These are phyloP conservation scores for Biancaea sappan DNA, from an alignment of 306 rosid species.

Conservation along the genomic window DNA sequence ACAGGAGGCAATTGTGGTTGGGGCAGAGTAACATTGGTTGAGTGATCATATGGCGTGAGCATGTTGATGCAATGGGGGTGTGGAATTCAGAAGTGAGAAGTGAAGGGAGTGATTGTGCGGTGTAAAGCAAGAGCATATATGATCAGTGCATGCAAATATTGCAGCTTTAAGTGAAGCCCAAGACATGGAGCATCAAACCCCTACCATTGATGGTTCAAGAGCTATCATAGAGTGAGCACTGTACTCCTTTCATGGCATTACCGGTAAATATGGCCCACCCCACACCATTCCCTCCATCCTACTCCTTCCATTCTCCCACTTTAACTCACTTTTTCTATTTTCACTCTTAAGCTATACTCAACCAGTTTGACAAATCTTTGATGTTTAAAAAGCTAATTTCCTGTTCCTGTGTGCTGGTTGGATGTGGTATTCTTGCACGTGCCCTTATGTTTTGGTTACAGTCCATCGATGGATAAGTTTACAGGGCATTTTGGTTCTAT, in stretches of 20 bases:
- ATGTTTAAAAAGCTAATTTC: too few species aligned
- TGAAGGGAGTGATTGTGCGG: conserved; percentile 40
- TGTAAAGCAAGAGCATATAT: conserved; percentile 37
- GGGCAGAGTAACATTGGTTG: too few species aligned
- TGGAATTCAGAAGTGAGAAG: too few species aligned
- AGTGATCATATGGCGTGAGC: too few species aligned
- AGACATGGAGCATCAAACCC: conserved; percentile 21
- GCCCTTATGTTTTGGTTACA: too few species aligned
- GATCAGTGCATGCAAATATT: conserved; percentile 16
- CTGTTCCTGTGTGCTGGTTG: too few species aligned
- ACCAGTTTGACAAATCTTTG: background rate
- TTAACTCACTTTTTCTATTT: background rate
- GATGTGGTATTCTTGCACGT: too few species aligned
- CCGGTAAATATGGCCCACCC: background rate
- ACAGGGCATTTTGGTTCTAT: too few species aligned
- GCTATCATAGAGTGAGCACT: background rate
- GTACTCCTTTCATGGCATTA: background rate
- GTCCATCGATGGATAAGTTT: too few species aligned
- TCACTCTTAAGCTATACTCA: background rate
- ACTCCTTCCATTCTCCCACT: background rate
- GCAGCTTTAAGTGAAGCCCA: conserved; percentile 46
- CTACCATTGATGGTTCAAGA: background rate
- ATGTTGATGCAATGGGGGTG: too few species aligned
- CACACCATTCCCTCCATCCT: background rate
- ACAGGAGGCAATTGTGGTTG: too few species aligned